Evolutionary conservation across 441 rosid species (phyloP).

Genomic region (Raphanus hybrid): DNA sequence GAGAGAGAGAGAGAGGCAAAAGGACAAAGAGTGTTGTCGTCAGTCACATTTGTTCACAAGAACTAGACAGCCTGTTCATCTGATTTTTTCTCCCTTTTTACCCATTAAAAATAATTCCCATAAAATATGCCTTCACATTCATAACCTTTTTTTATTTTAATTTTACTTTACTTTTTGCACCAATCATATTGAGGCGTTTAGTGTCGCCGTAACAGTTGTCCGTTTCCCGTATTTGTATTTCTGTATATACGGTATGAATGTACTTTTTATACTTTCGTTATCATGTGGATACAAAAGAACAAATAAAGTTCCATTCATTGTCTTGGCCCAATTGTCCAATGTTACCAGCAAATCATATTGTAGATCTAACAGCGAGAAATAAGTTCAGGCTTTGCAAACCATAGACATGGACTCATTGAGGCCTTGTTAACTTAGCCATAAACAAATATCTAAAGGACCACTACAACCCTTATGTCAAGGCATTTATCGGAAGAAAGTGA

Average conservation of each 20-base stretch:
- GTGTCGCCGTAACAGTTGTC: conserved; percentile 44
- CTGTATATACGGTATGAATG: background rate
- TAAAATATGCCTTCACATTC: conserved; percentile 15
- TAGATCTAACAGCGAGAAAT: background rate
- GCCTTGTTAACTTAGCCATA: background rate
- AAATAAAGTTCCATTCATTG: background rate
- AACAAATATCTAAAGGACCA: too few species aligned
- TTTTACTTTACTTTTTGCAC: conserved; percentile 31
- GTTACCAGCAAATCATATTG: background rate
- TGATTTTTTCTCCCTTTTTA: conserved; percentile 26
- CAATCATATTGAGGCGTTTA: conserved; percentile 40
- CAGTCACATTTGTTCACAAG: conserved; percentile 45
- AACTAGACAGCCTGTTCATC: conserved; percentile 46
- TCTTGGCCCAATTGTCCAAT: background rate
- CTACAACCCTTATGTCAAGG: too few species aligned
- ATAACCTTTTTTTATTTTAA: background rate
- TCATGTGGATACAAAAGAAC: background rate
- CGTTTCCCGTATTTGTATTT: conserved; percentile 25
- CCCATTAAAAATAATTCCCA: conserved; percentile 15
- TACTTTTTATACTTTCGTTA: background rate
- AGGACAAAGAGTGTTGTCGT: conserved; percentile 45
- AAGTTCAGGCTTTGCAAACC: background rate
- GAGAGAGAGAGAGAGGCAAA: conserved; percentile 35
- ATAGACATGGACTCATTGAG: background rate
- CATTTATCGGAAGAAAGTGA: too few species aligned